Percentiles rank a stretch among this genome's conserved stretches.
phyloP scores from a whole-genome alignment of 768 basidiomycete species.

The Trichaptum fuscoviolaceum region DNA sequence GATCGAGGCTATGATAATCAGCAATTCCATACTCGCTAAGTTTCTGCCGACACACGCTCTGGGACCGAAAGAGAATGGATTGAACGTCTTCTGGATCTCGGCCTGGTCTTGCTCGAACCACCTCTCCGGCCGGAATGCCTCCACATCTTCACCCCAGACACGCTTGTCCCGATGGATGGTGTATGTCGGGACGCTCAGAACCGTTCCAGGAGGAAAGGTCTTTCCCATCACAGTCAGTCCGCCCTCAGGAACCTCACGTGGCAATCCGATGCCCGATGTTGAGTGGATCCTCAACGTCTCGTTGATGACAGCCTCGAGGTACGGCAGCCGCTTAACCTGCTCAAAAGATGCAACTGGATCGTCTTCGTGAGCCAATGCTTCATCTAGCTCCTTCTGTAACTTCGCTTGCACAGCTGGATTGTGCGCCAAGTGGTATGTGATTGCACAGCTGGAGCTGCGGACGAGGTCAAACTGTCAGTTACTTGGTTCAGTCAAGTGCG shows the following conservation, averaged over 20 bases:
- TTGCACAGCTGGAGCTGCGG: conserved; percentile 79
- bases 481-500: not conserved
- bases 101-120: conserved; percentile 73
- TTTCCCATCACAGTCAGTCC: conserved; percentile 54
- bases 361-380: conserved; percentile 52
- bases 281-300: conserved; percentile 84
- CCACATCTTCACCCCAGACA: conserved; percentile 77
- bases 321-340: conserved; percentile 68
- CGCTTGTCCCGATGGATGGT: conserved; percentile 69
- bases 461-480: not conserved
- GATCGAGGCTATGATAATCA: conserved; percentile 78
- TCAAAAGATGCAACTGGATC: conserved; percentile 59
- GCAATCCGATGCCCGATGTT: conserved; percentile 78
- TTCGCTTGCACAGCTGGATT: conserved; percentile 61
- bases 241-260: conserved; percentile 69
- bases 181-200: conserved; percentile 78
- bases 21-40: conserved; percentile 71
- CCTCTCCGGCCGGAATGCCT: conserved; percentile 73
- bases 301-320: conserved; percentile 83
- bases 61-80: conserved; percentile 82
- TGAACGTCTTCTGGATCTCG: conserved; percentile 66
- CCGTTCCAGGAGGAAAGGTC: conserved; percentile 66
- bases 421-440: conserved; percentile 75
- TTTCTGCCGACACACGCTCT: conserved; percentile 86
- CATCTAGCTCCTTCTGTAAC: conserved; percentile 72